These are phyloP conservation scores for Amoebophrya sp. DNA, from an alignment of 169 alveolate species.

Conservation along the genomic window DNA sequence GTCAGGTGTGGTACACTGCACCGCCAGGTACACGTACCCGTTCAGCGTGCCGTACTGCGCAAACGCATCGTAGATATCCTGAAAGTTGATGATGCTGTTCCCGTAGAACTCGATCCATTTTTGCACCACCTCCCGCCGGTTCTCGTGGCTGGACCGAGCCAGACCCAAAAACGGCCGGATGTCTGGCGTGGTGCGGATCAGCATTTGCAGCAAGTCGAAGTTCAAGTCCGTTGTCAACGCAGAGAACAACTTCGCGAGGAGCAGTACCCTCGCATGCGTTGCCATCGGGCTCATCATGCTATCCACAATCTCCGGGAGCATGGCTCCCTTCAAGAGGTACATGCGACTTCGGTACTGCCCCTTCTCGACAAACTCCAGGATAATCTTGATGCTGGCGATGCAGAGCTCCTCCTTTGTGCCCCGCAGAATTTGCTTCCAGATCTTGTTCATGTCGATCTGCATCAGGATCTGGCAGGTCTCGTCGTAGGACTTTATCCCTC, in stretches of 20 bases:
- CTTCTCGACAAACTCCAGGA: neutral
- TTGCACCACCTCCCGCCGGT: neutral
- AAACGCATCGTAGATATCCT: neutral
- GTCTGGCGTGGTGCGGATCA: slow-evolving; percentile 18
- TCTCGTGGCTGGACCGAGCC: neutral
- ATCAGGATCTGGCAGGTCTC: neutral
- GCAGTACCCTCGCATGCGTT: neutral
- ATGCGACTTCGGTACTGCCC: neutral
- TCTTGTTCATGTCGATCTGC: slow-evolving; percentile 10
- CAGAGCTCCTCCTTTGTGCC: slow-evolving; percentile 25
- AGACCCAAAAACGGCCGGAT: neutral
- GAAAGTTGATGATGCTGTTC: neutral
- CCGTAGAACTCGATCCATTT: slow-evolving; percentile 19
- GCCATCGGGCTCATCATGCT: neutral
- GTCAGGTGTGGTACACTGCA: neutral
- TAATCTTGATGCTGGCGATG: neutral
- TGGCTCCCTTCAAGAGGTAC: neutral
- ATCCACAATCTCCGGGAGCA: slow-evolving; percentile 12
- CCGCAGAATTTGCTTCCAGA: neutral
- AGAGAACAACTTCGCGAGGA: neutral
- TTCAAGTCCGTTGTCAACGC: slow-evolving; percentile 5
- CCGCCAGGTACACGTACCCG: slow-evolving; percentile 22
- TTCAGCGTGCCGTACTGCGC: slow-evolving; percentile 7
- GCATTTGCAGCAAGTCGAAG: slow-evolving; percentile 8
- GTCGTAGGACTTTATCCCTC: slow-evolving; percentile 13